Percentiles rank a stretch among this genome's conserved stretches.
These are phyloP conservation scores for Trametes gibbosa DNA, from an alignment of 768 basidiomycete species.

Conservation along the genomic window DNA sequence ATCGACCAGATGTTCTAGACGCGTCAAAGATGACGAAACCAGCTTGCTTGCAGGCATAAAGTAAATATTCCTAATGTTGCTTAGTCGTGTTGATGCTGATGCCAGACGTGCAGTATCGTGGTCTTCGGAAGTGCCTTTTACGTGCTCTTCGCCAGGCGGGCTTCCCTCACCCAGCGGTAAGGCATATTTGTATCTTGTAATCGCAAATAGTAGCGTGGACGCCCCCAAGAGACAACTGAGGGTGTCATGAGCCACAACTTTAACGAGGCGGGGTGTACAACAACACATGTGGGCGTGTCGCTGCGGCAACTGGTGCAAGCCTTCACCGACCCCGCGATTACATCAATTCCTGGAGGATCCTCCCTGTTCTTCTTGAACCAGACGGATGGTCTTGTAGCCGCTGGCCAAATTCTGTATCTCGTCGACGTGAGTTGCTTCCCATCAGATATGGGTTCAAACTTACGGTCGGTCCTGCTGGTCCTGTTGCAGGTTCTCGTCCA, in stretches of 20 bases:
- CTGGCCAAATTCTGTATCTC: neutral
- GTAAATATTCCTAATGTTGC: neutral
- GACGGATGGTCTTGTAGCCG: neutral
- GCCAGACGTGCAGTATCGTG: neutral
- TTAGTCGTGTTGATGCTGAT: neutral
- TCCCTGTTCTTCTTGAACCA: neutral
- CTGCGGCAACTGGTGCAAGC: neutral
- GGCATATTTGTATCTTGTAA: neutral
- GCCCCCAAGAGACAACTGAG: neutral
- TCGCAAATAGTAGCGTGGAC: neutral
- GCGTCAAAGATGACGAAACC: too few relatives aligned
- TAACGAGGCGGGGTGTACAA: too few relatives aligned
- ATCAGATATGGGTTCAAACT: neutral
- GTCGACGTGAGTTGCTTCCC: neutral
- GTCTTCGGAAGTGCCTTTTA: neutral
- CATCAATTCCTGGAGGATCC: neutral
- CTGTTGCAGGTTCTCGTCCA: neutral
- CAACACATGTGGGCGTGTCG: neutral
- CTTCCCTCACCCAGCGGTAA: neutral
- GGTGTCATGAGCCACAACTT: too few relatives aligned
- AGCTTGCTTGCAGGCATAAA: neutral
- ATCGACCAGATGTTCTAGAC: too few relatives aligned
- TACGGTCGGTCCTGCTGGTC: neutral
- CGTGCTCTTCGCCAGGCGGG: neutral
- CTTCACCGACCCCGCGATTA: neutral